Evolutionary conservation across 2,329 filamentous ascomycete genomes (phyloP), one percentile per base, ranked within the genome.

Genomic region (Fusarium floridanum): DNA sequence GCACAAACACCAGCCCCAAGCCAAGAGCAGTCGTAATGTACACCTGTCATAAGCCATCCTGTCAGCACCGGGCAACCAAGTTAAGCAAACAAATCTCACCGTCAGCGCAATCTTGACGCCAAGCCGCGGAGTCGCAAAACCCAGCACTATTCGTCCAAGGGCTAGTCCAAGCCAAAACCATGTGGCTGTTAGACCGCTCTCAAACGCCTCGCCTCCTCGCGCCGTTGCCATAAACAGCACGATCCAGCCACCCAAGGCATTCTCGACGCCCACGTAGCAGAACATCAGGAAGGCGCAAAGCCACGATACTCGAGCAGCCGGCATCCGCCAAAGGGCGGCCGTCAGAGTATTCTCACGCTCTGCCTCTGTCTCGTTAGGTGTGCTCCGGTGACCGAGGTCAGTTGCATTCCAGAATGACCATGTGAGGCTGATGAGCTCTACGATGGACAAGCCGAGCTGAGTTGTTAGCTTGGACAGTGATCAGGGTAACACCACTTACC

Each of bases 161-260:
- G 57, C 24, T 20, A 61, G 20, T 4, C 37, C 37, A 29, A 61
- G 32, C 57, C 57, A 61, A 39, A 61, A 45, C 20, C 37, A 27
- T 39, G 22, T 61, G 37, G 57, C 57, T 27, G 24, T 61, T 3
- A 61, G 36, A 41, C 57, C 57, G n/a, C 57, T 61, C 36, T 41
- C 57, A 61, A 61, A 61, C 17, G 57, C 36, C 17, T 61, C 57
- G 3, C 57, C 57, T 20, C 57, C 37, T 61, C 37, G 57, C 5
- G 24, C 57, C 27, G 57, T 45, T 22, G 36, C 36, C 37, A 61
- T 43, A 17, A 61, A 61, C 36, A 61, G 22, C n/a, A 61, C 57
- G 17, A 61, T 61, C 57, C 57, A 61, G 37, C 57, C 57, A 29
- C 57, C 57, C 37, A 61, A 43, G 57, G 57, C 57, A 43, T 29